Base-by-base conservation (phyloP, 768 basidiomycete species). In the Paxillus ammoniavirescens region DNA sequence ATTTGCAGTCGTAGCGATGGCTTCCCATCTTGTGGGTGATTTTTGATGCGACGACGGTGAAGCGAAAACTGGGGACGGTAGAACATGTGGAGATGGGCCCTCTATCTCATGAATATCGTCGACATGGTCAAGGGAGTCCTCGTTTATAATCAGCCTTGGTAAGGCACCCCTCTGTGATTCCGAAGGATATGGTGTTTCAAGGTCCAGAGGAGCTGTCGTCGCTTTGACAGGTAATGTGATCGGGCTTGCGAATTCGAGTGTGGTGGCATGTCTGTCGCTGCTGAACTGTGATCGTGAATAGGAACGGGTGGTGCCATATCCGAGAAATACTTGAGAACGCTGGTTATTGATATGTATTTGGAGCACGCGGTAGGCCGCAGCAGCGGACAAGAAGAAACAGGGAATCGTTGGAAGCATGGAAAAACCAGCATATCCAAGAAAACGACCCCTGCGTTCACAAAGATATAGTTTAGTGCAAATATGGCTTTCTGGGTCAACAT, bases 391-490 rank as follows among this genome's bases (percentile, higher is more conserved):
- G 55, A 75, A 68, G 38, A 83, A 65, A 44, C 78, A 79, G 2
- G 86, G 85, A 14, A 84, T 63, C 3, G 76, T 69, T 9, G 82
- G 64, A 41, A 81, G 50, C 52, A 84, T 72, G 0, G 84, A 77
- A 7, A 76, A 62, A 7, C 84, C 86, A 12, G 84, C 79, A 59
- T 86, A 87, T 37, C 81, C 79, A n/a, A 84, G 58, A 51, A 87
- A 76, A 42, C 86, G 81, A 30, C 81, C 75, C 86, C 86, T 87
- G 50, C 2, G 43, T 50, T 45, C 43, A 26, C 55, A 41, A 26
- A 50, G 49, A n/a, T 30, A 40, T 47, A 8, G 44, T 42, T 45
- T 30, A 60, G 37, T 48, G 17, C 33, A 23, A 4, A 54, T 42
- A 26, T 8, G 33, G 26, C 9, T 44, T 2, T 38, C 28, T 30